A percentile compares a stretch with the other conserved stretches of the same genome.
phyloP scores from a whole-genome alignment of 768 basidiomycete species.

The Tremella fuciformis region DNA sequence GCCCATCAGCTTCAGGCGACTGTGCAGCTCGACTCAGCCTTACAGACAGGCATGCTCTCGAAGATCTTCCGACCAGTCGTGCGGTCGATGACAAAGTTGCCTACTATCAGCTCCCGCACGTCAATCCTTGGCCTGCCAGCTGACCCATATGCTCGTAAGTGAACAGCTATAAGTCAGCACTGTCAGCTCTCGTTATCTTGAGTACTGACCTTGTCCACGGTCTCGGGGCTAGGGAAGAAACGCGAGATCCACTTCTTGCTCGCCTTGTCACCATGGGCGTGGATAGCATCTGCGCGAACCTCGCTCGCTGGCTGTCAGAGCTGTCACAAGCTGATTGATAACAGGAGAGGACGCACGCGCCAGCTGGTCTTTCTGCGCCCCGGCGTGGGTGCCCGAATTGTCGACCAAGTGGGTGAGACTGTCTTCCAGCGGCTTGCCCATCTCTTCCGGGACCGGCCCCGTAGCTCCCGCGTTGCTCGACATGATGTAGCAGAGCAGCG shows the following conservation, averaged over 20 bases:
- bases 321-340: background rate
- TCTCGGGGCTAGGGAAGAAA: conserved; percentile 45
- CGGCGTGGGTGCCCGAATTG: conserved; percentile 14
- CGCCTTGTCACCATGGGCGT: conserved; percentile 30
- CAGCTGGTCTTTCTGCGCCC: conserved; percentile 22
- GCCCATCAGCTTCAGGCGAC: background rate
- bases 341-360: conserved; percentile 20
- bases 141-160: conserved; percentile 50
- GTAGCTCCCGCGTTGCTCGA: conserved; percentile 29
- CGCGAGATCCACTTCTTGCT: conserved; percentile 34
- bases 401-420: conserved; percentile 37
- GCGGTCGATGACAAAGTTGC: conserved; percentile 52
- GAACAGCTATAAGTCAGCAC: conserved; percentile 42
- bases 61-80: conserved; percentile 59
- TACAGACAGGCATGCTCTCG: conserved; percentile 69
- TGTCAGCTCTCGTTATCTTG: background rate
- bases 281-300: conserved; percentile 32
- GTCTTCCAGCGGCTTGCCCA: conserved; percentile 40
- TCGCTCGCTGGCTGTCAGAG: conserved; percentile 29
- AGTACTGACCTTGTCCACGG: conserved; percentile 43
- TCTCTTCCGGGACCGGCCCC: conserved; percentile 24
- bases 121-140: background rate
- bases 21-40: conserved; percentile 7
- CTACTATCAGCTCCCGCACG: conserved; percentile 18
- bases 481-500: background rate